Conservation (phyloP, 1,284 basidiomycete genomes). For the Paramarasmius palmivorus region DNA sequence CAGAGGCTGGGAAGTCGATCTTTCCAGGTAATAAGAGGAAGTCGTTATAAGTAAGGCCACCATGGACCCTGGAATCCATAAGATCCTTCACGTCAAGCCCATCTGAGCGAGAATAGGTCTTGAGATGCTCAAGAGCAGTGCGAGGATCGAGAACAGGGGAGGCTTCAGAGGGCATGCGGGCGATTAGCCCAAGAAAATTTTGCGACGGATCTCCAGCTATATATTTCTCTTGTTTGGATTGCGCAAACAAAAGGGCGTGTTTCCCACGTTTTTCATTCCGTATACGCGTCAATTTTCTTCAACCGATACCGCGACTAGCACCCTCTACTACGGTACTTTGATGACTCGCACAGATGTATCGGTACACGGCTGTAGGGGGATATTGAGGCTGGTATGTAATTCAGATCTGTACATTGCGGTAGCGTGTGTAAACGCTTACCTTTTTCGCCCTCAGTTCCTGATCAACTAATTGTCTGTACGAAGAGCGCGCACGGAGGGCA, state of each 20-base stretch:
- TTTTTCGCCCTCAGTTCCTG: too few relatives aligned
- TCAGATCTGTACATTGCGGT: too few relatives aligned
- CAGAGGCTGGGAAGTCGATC: slow-evolving; percentile 88
- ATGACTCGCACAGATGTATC: too few relatives aligned
- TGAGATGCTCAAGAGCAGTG: slow-evolving; percentile 73
- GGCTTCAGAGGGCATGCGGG: slow-evolving; percentile 20
- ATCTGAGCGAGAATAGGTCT: slow-evolving; percentile 76
- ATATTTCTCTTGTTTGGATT: neutral
- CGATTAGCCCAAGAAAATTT: slow-evolving; percentile 13
- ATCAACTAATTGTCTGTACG: too few relatives aligned
- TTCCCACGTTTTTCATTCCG: neutral
- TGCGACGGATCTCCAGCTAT: too few relatives aligned
- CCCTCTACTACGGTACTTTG: too few relatives aligned
- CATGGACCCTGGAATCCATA: slow-evolving; percentile 87
- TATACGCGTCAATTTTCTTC: too few relatives aligned
- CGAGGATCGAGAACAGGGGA: slow-evolving; percentile 55
- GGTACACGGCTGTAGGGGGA: too few relatives aligned
- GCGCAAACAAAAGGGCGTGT: slow-evolving; percentile 1
- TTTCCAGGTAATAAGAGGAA: slow-evolving; percentile 94
- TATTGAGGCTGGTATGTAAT: too few relatives aligned
- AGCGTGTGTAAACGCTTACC: too few relatives aligned
- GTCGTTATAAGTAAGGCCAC: slow-evolving; percentile 97
- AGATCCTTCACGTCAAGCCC: slow-evolving; percentile 87
- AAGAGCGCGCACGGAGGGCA: too few relatives aligned
- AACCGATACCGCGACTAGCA: too few relatives aligned